Percentiles rank a stretch among this genome's conserved stretches.
phyloP scores from a whole-genome alignment of 1,284 basidiomycete species.

The Ustilago xerochloae region DNA sequence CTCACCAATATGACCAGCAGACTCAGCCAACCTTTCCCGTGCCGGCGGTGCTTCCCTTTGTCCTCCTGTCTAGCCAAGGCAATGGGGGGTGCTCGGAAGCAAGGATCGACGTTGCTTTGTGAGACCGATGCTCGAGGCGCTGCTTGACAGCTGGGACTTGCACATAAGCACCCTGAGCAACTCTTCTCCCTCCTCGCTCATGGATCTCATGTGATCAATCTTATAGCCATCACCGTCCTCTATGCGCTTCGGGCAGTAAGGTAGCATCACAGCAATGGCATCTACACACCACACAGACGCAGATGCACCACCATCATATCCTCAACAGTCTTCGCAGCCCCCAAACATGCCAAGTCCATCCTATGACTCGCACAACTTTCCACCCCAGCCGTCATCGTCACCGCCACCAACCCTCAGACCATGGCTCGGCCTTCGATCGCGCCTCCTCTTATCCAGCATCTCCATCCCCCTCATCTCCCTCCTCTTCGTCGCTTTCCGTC shows the following conservation, averaged over 20 bases:
- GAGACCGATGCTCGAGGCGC: too few species aligned
- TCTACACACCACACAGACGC: neutral
- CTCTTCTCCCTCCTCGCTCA: too few species aligned
- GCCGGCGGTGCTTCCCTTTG: neutral
- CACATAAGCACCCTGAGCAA: neutral
- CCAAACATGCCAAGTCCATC: neutral
- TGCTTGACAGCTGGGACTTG: too few species aligned
- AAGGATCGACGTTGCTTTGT: too few species aligned
- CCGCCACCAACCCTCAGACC: conserved; percentile 69
- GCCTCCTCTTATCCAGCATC: conserved; percentile 83
- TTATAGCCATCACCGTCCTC: too few species aligned
- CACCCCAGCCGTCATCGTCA: neutral
- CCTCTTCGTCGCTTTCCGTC: conserved; percentile 83
- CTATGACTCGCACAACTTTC: neutral
- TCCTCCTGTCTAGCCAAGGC: neutral
- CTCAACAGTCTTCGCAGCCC: neutral
- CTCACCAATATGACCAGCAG: too few species aligned
- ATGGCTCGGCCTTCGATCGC: conserved; percentile 82
- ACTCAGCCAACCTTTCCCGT: neutral
- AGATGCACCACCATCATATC: conserved; percentile 27
- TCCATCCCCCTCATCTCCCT: conserved; percentile 78
- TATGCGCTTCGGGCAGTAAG: neutral
- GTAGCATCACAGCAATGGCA: conserved; percentile 9
- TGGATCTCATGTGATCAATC: too few species aligned
- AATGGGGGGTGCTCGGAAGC: too few species aligned